Base-by-base conservation (phyloP, 2,329 filamentous ascomycete species). In the Alternaria hordeiaustralica region DNA sequence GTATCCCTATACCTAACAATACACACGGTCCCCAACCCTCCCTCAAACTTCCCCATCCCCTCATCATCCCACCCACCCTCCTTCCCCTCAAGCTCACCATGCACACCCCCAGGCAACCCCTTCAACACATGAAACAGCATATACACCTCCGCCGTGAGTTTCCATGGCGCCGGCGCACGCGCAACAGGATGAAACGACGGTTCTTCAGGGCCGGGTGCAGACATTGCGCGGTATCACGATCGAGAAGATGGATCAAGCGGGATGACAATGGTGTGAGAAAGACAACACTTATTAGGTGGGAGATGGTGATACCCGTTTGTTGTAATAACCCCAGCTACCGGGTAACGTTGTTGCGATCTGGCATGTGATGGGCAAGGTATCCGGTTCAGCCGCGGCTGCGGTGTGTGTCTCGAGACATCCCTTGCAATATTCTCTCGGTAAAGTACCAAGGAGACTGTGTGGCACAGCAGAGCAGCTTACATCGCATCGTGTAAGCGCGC, bases 1-100 rank as follows among this genome's bases (percentile, higher is more conserved):
- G 75, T 79, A 55, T 73, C 69, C 23, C 26, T 64, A 64, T 79
- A 78, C 55, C 76, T 67, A 5, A 78, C 66, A 46, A 78, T 60
- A 61, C 75, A 71, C 12, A 76, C 69, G 5, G 67, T 61, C 1
- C 75, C 75, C 51, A 78, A 41, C 0, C 76, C 76, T 0, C 73
- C 75, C 53, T 64, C 63, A 55, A 78, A 79, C 47, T 30, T 57
- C 0, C 72, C 75, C 44, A 67, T 23, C n/a, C 20, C 55, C 41
- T 66, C 54, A 18, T 67, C 64, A 6, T 23, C 51, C 65, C 71
- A 73, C 4, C 56, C 41, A 26, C 62, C 69, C 54, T 75, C 71
- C 2, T 53, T 41, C 33, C 62, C 69, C 51, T 78, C 75, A 26
- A 76, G 61, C 30, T 58, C 21, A 57, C 74, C 71, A 67, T 78